A percentile compares a stretch with the other conserved stretches of the same genome.
phyloP scores from a whole-genome alignment of 805 yeast genomes.

The Zygoascus tannicola region DNA sequence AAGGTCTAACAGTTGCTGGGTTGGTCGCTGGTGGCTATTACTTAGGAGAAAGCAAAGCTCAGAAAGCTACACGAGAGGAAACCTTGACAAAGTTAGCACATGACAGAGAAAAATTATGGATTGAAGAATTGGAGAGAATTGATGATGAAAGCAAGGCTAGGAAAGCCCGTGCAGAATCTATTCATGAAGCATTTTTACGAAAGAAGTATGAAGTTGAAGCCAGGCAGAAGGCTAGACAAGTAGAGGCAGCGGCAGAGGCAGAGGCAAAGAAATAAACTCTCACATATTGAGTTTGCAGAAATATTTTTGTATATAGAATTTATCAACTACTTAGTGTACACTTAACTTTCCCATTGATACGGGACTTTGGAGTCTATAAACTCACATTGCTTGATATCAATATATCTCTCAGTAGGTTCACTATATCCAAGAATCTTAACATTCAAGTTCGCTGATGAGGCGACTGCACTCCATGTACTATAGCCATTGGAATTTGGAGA shows the following conservation, averaged over 20 bases:
- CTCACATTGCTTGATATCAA: conserved; percentile 5
- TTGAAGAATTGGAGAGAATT: conserved; percentile 72
- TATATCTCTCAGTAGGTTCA: neutral
- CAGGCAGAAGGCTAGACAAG: neutral
- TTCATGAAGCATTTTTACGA: conserved; percentile 9
- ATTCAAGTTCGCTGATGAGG: conserved; percentile 1
- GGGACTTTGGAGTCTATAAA: conserved; percentile 6
- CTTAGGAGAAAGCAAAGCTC: conserved; percentile 37
- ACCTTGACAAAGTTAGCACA: conserved; percentile 68
- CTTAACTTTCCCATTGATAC: conserved; percentile 7
- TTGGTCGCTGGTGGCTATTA: conserved; percentile 69
- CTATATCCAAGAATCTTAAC: conserved; percentile 2
- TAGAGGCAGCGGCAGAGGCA: neutral
- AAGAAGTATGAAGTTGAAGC: conserved; percentile 8
- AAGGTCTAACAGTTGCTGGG: conserved; percentile 74
- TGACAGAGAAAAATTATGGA: conserved; percentile 78
- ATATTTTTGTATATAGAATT: neutral
- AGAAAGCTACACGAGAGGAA: conserved; percentile 43
- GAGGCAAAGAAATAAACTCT: neutral
- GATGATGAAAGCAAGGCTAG: conserved; percentile 64
- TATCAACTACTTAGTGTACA: neutral
- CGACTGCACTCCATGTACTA: conserved; percentile 15
- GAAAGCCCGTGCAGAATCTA: conserved; percentile 45
- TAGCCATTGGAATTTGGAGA: conserved; percentile 17
- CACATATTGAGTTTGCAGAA: conserved; percentile 2